These are phyloP conservation scores for Russula foetens DNA, from an alignment of 768 basidiomycete species.

Conservation along the genomic window DNA sequence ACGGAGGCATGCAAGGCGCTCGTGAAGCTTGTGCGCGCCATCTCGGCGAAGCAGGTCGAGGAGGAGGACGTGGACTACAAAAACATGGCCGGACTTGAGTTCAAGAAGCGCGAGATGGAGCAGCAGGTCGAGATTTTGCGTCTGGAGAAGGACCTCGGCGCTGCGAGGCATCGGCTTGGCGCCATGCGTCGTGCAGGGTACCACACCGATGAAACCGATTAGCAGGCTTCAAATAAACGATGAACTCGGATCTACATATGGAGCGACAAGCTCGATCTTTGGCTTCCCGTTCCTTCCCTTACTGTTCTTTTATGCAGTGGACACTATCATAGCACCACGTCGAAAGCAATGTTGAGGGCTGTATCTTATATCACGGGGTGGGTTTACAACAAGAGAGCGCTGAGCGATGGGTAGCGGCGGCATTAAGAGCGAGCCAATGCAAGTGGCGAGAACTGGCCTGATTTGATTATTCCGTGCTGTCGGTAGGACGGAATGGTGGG, in stretches of 20 bases:
- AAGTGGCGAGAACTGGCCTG: too few species aligned
- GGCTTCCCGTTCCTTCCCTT: not conserved
- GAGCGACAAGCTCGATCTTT: not conserved
- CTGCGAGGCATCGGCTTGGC: constrained; percentile 72
- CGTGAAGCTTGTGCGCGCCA: constrained; percentile 92
- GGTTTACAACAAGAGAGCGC: too few species aligned
- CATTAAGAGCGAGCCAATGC: too few species aligned
- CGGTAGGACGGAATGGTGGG: too few species aligned
- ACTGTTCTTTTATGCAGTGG: constrained; percentile 8
- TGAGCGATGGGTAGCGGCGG: too few species aligned
- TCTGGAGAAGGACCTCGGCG: constrained; percentile 91
- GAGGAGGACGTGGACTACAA: constrained; percentile 81
- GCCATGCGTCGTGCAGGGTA: constrained; percentile 86
- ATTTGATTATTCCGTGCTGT: too few species aligned
- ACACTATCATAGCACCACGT: constrained; percentile 10
- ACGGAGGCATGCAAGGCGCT: constrained; percentile 96
- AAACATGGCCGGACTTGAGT: constrained; percentile 89
- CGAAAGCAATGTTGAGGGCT: not conserved
- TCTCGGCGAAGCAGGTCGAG: constrained; percentile 74
- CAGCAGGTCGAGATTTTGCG: constrained; percentile 98
- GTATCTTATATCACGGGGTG: too few species aligned
- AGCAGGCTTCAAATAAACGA: not conserved
- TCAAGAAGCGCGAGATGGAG: constrained; percentile 98
- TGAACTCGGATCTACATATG: constrained; percentile 9
- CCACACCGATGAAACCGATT: constrained; percentile 72